Conservation (phyloP, 192 early-diverging fungal species). For the Dissophora ornata region DNA sequence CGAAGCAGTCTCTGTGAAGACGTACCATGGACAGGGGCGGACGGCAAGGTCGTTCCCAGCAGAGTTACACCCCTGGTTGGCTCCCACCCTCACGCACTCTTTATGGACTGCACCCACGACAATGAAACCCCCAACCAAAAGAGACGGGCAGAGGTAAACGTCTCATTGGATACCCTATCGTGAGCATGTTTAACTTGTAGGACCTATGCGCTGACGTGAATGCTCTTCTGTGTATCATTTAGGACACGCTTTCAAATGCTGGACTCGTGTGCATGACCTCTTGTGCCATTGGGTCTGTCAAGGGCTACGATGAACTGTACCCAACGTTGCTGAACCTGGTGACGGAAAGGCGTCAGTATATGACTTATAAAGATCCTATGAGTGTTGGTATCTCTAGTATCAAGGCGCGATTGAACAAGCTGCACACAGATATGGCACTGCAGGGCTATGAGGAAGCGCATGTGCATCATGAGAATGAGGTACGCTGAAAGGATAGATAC, state of each 20-base stretch:
- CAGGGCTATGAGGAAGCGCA: constrained; percentile 92
- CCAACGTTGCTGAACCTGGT: constrained; percentile 91
- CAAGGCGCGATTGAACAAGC: constrained; percentile 68
- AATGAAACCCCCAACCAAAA: constrained; percentile 97
- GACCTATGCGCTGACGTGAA: too few species aligned
- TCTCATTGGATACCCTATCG: too few species aligned
- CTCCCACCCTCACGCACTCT: constrained; percentile 90
- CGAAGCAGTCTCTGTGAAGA: constrained; percentile 66
- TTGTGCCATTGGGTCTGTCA: constrained; percentile 95
- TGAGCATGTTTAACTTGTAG: too few species aligned
- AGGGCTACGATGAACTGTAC: constrained; percentile 96
- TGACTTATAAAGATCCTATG: constrained; percentile 65
- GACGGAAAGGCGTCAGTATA: constrained; percentile 84
- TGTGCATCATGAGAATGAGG: constrained; percentile 94
- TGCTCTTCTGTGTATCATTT: neutral
- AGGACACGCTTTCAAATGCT: constrained; percentile 92
- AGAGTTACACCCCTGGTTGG: constrained; percentile 80
- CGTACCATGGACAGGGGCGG: constrained; percentile 48
- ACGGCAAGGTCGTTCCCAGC: constrained; percentile 57
- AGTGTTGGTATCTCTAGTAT: constrained; percentile 68
- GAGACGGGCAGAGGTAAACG: constrained; percentile 74
- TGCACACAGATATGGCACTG: constrained; percentile 87
- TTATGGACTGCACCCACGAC: constrained; percentile 99
- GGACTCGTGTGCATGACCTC: constrained; percentile 90
- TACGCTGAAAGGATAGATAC: constrained; percentile 17